Base-by-base conservation (phyloP, 768 basidiomycete species). In the Suillus subaureus region DNA sequence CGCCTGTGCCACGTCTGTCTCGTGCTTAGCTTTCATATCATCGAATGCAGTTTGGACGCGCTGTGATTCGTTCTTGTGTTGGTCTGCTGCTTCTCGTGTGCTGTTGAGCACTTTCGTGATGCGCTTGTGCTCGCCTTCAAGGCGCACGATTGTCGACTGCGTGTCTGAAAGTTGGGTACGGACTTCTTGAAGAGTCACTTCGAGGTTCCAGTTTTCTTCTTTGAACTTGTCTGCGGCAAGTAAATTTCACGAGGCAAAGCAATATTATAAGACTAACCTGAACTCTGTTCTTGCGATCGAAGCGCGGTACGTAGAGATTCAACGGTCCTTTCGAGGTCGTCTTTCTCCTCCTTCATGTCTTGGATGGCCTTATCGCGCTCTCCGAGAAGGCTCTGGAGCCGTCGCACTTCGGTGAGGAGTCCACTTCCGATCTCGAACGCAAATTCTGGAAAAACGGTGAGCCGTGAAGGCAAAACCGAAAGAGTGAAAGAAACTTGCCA, bases 141-240 rank as follows among this genome's bases (percentile, higher is more conserved):
- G 81, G 54, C 93, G 89, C 68, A 87, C 84, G 4, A 84, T 78
- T 9, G 88, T 82, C 21, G 88, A 78, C 68, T 93, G 89, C 1
- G 87, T 84, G 58, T 92, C 89, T 37, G 83, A 73, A 55, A 91
- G 82, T 69, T 92, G 88, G 1, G 85, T 79, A 45, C 90, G 89
- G 28, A 96, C 83, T 66, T 97, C 96, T 75, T 99, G 97, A 35
- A 95, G 81, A 18, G 87, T 86, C 58, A 98, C 95, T 80, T 99
- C 97, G 64, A 98, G 88, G 73, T 99, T 97, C 97, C 97, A 99
- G 76, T 97, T 99, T 79, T 96, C 95, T 79, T 99, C 97, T 79
- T 95, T 95, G 87, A 89, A 97, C 68, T 95, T 94, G 76, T 98
- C 97, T 91, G 72, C 35, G 64, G 62, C 58, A 66, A 40, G 37